phyloP scores from a whole-genome alignment of 495 filamentous ascomycete genomes.

The Hypomontagnella submonticulosa region DNA sequence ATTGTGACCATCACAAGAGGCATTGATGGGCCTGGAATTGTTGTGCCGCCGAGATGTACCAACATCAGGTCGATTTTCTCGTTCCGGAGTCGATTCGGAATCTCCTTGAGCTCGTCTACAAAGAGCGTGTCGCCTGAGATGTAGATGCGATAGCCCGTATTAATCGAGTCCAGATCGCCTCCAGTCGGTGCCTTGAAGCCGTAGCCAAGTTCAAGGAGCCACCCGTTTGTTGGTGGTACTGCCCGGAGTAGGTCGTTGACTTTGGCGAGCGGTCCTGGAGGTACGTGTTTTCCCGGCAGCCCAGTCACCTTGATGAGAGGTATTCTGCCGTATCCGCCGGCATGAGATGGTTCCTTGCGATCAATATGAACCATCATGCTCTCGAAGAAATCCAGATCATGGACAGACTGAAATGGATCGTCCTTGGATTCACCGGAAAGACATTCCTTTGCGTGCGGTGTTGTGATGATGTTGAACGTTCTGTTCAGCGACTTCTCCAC shows the following conservation, averaged over 20 bases:
- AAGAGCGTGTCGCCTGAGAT: conserved; percentile 79
- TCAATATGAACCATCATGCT: conserved; percentile 62
- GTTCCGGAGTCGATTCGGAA: conserved; percentile 57
- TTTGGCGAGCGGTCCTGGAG: conserved; percentile 58
- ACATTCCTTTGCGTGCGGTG: conserved; percentile 68
- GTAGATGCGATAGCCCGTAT: conserved; percentile 72
- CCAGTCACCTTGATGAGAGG: conserved; percentile 67
- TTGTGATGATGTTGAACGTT: conserved; percentile 72
- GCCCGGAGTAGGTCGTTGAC: conserved; percentile 69
- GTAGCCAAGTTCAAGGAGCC: conserved; percentile 74
- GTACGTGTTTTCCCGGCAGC: conserved; percentile 78
- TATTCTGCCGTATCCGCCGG: conserved; percentile 31
- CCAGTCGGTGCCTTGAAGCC: conserved; percentile 26
- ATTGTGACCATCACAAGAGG: conserved; percentile 77
- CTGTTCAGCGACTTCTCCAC: conserved; percentile 69
- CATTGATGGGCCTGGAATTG: conserved; percentile 66
- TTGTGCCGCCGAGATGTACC: conserved; percentile 73
- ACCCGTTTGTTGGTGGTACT: conserved; percentile 78
- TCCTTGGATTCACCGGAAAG: conserved; percentile 50
- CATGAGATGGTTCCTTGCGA: conserved; percentile 21
- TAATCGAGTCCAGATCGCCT: conserved; percentile 44
- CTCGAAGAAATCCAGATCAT: conserved; percentile 67
- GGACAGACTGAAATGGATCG: conserved; percentile 66
- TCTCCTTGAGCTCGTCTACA: conserved; percentile 69
- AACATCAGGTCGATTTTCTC: conserved; percentile 75